These are phyloP conservation scores for Bombardia bombarda DNA, from an alignment of 495 filamentous ascomycete species.

Conservation along the genomic window DNA sequence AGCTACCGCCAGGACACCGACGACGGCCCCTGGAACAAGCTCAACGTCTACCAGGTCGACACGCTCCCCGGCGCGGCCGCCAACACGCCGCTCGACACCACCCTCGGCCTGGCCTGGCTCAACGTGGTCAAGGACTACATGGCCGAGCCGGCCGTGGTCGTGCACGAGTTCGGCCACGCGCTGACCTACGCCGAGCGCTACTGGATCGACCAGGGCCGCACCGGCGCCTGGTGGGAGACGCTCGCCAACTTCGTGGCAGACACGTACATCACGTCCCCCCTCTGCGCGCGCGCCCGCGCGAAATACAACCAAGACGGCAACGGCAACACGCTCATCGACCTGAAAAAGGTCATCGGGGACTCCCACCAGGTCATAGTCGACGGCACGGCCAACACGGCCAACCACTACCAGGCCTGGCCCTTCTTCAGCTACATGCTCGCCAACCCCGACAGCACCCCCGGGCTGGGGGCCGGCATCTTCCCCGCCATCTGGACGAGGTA, in stretches of 20 bases:
- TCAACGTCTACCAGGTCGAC: conserved; percentile 35
- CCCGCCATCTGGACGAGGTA: conserved; percentile 34
- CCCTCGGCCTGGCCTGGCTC: conserved; percentile 28
- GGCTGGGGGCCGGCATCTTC: conserved; percentile 28
- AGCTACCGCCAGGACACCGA: conserved; percentile 27
- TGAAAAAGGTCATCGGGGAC: conserved; percentile 34
- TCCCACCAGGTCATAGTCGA: conserved; percentile 38
- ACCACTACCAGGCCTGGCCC: conserved; percentile 31
- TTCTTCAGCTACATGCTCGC: conserved; percentile 34
- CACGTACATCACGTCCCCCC: conserved; percentile 31
- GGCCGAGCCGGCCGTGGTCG: conserved; percentile 27
- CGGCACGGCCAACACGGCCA: conserved; percentile 22
- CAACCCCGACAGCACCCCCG: conserved; percentile 33
- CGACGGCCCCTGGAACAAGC: conserved; percentile 33
- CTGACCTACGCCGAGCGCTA: conserved; percentile 32
- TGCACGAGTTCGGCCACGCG: conserved; percentile 40
- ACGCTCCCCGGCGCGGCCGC: conserved; percentile 30
- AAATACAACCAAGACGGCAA: conserved; percentile 19
- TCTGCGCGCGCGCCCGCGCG: conserved; percentile 23
- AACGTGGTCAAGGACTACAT: conserved; percentile 35
- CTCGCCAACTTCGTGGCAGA: conserved; percentile 39
- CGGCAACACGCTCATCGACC: conserved; percentile 32
- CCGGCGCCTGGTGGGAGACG: conserved; percentile 42
- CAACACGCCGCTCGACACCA: conserved; percentile 27
- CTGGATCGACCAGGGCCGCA: conserved; percentile 36